Conservation (phyloP, 2,329 filamentous ascomycete genomes). For the Shiraia bambusicola region DNA sequence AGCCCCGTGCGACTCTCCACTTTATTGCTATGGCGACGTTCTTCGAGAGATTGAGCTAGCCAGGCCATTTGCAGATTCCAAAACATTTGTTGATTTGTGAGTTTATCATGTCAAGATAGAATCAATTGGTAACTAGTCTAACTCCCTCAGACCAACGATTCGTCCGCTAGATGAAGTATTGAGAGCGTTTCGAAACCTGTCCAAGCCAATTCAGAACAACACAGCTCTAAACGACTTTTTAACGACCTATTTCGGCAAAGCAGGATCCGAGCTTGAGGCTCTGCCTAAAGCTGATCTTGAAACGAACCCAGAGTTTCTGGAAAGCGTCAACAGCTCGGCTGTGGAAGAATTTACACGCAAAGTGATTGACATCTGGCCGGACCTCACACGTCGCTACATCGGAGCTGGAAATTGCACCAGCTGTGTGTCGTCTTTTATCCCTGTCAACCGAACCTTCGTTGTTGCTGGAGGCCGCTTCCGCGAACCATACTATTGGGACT, state of each 20-base stretch:
- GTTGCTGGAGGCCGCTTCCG: conserved; percentile 70
- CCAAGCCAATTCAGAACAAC: conserved; percentile 64
- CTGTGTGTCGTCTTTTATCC: conserved; percentile 66
- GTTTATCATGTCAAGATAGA: not conserved
- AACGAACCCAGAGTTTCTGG: conserved; percentile 61
- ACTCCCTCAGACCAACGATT: conserved; percentile 57
- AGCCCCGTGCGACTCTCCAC: conserved; percentile 66
- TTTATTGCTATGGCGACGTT: conserved; percentile 68
- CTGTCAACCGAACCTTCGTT: conserved; percentile 68
- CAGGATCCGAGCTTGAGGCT: conserved; percentile 62
- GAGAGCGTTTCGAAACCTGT: conserved; percentile 60
- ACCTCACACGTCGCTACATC: conserved; percentile 64
- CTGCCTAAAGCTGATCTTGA: conserved; percentile 55
- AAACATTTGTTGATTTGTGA: conserved; percentile 65
- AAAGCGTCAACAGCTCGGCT: conserved; percentile 57
- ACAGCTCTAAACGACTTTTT: conserved; percentile 64
- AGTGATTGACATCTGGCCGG: conserved; percentile 70
- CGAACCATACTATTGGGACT: conserved; percentile 72
- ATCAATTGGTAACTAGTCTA: not conserved
- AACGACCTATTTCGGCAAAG: conserved; percentile 62
- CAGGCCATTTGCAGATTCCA: conserved; percentile 65
- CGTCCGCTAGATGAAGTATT: conserved; percentile 62
- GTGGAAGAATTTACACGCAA: conserved; percentile 62
- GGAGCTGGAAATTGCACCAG: conserved; percentile 51
- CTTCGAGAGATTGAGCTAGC: conserved; percentile 64